phyloP scores from a whole-genome alignment of 768 basidiomycete genomes.

The Naganishia vaughanmartiniae region DNA sequence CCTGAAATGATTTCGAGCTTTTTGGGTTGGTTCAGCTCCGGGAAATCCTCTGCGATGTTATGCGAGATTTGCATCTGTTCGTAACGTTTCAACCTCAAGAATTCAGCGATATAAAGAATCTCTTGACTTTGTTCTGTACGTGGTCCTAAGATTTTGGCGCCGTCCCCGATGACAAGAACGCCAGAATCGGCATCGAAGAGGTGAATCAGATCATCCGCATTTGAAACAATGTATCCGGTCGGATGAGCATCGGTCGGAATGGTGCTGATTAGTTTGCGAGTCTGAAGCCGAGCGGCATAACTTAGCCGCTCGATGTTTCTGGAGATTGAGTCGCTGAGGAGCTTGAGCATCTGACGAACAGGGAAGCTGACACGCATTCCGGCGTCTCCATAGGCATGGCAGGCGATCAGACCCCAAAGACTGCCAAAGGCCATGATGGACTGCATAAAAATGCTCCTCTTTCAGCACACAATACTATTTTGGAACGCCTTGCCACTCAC shows the following conservation, averaged over 20 bases:
- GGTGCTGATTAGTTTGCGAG: conserved; percentile 73
- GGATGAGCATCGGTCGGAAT: conserved; percentile 67
- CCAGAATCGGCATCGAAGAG: conserved; percentile 66
- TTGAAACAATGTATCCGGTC: conserved; percentile 73
- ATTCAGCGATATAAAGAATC: conserved; percentile 74
- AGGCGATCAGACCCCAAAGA: conserved; percentile 76
- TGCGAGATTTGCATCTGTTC: conserved; percentile 70
- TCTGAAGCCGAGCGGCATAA: conserved; percentile 71
- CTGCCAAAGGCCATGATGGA: conserved; percentile 76
- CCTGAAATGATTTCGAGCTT: conserved; percentile 66
- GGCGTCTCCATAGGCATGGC: conserved; percentile 70
- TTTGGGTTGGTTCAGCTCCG: conserved; percentile 57
- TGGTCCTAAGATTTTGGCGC: conserved; percentile 60
- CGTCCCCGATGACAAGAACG: conserved; percentile 58
- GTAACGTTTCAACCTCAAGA: conserved; percentile 70
- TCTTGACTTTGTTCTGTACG: conserved; percentile 63
- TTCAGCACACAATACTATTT: background rate
- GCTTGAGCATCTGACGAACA: conserved; percentile 74
- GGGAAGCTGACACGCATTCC: conserved; percentile 87
- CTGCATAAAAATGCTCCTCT: conserved; percentile 48
- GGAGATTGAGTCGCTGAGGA: conserved; percentile 74
- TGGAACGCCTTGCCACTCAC: conserved; percentile 53
- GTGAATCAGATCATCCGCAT: conserved; percentile 72
- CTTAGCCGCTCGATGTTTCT: conserved; percentile 74
- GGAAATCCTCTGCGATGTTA: conserved; percentile 66